A percentile compares a stretch with the other conserved stretches of the same genome.
Evolutionary conservation across 164 flowering plant species (phyloP).

Genomic region (Magnolia sinica): DNA sequence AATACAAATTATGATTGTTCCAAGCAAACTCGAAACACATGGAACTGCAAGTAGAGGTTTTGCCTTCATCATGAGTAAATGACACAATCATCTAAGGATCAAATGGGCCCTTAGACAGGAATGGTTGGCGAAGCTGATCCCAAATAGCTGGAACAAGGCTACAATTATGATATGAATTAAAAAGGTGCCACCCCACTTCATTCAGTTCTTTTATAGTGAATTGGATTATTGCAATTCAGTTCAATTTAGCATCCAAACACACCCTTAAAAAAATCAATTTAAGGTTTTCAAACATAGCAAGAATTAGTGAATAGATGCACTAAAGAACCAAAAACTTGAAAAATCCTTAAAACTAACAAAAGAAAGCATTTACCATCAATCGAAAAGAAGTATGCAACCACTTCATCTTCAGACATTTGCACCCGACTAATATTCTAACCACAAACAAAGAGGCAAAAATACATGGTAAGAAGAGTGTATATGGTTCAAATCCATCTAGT

Average conservation of each 20-base stretch:
- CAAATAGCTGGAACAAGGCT: neutral
- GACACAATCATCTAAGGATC: neutral
- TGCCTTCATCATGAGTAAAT: neutral
- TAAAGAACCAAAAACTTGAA: neutral
- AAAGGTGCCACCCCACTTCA: neutral
- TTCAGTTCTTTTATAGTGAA: neutral
- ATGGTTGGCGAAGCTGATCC: neutral
- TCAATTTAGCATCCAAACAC: neutral
- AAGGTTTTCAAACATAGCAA: neutral
- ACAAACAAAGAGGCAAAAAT: constrained; percentile 2
- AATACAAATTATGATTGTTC: neutral
- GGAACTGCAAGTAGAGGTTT: neutral
- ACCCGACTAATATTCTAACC: constrained; percentile 51
- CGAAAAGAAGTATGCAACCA: constrained; percentile 71
- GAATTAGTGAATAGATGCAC: neutral
- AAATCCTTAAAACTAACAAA: neutral
- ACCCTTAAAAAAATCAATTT: neutral
- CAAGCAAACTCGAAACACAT: neutral
- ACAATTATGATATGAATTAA: neutral
- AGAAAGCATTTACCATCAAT: constrained; percentile 61
- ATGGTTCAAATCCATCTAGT: neutral
- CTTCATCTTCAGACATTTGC: constrained; percentile 80
- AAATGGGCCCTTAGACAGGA: neutral
- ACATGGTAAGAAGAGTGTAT: constrained; percentile 1
- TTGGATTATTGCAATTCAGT: neutral